phyloP scores from a whole-genome alignment of 148 eudicot genomes.

The Drosera capensis region DNA sequence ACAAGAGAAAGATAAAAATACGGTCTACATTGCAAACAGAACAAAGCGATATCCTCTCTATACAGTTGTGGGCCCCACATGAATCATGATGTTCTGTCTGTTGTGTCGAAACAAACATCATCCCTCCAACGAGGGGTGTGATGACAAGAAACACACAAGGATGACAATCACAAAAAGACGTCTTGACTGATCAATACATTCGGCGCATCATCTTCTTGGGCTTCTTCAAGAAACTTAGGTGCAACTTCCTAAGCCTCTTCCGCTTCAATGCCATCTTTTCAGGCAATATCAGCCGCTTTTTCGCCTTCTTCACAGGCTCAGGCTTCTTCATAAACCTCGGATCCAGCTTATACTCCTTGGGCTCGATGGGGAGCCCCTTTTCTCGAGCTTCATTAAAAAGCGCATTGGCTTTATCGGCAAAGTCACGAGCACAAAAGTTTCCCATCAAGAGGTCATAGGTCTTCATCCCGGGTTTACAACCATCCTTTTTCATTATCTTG shows the following conservation, averaged over 20 bases:
- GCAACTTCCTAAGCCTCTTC: conserved; percentile 22
- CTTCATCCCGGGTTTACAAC: conserved; percentile 55
- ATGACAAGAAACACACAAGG: no score
- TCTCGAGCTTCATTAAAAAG: conserved; percentile 60
- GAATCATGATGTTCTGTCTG: no score
- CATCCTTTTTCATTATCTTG: conserved; percentile 65
- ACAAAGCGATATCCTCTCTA: no score
- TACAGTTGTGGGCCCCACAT: no score
- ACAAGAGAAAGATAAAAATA: no score
- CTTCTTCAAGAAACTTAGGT: conserved; percentile 51
- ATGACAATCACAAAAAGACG: no score
- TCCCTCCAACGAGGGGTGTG: no score
- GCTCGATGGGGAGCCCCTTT: conserved; percentile 32
- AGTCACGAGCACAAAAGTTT: conserved; percentile 59
- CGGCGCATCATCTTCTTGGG: conserved; percentile 25
- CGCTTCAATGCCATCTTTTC: conserved; percentile 32
- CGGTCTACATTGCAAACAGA: no score
- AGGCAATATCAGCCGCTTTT: conserved; percentile 30
- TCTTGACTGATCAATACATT: conserved; percentile 22
- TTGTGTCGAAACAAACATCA: no score
- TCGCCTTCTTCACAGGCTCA: conserved; percentile 38
- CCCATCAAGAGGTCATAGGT: conserved; percentile 68
- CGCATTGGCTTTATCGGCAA: conserved; percentile 44
- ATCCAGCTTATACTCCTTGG: conserved; percentile 61
- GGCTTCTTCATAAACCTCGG: conserved; percentile 54